Base-by-base conservation (phyloP, 768 basidiomycete genomes). In the Strobilomyces confusus region DNA sequence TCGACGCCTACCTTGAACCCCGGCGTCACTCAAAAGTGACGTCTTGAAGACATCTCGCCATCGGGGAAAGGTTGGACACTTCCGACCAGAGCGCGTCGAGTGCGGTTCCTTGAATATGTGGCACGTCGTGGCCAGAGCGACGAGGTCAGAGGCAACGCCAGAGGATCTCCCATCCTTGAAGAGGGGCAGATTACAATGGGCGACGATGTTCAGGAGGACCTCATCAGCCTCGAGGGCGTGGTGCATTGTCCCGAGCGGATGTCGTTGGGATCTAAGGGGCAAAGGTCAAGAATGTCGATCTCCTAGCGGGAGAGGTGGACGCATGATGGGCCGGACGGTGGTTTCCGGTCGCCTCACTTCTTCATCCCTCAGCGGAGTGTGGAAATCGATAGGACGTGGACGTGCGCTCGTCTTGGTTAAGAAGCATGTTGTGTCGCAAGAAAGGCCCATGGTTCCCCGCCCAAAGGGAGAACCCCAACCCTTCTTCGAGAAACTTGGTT, bases 41-140 rank as follows among this genome's bases (percentile, higher is more conserved):
- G 15, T 46, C 45, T 0, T 51, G 59, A 25, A 60, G 51, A 51
- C 57, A 59, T 20, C 33, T 51, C 15, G 48, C 59, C 13, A 60
- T 42, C 23, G 59, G 59, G 13, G 51, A 55, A 9, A 60, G 33
- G 33, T 59, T 44, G 29, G 13, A 20, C 33, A 60, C 26, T 29
- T 60, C 59, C 14, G 53, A 52, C 59, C 59, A 60, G 19, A 60
- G 57, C 0, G 51, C 54, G n/a, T 60, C 51, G 38, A 60, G 44
- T 3, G 59, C 59, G 59, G 58, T n/a, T 60, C 59, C n/a, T 60
- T 60, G 49, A 60, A 60, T 12, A 44, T 42, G 9, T 38, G 51
- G 43, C 59, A 60, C 19, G 59, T 60, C 48, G 49, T 50, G 9
- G 59, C 59, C 5, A 60, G 48, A 13, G 59, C 54, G 1, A 49